Conservation (phyloP, 108 stramenopile genomes). For the Pseudonitzschia delicatissima region DNA sequence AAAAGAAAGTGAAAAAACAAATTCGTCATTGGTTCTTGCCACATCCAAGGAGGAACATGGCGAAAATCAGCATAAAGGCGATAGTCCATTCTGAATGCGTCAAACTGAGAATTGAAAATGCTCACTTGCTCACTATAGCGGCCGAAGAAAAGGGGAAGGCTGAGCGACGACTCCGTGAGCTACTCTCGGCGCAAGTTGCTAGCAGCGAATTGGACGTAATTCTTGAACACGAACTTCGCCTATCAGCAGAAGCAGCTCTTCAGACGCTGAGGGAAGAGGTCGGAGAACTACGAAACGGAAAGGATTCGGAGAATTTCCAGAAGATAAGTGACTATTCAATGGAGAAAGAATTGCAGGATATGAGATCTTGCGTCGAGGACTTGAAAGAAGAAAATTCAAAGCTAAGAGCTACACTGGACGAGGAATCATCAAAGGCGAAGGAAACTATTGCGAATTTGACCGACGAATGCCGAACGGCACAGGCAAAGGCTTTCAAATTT, state of each 20-base stretch:
- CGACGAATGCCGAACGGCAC: conserved; percentile 37
- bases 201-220: conserved; percentile 68
- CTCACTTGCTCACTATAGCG: conserved; percentile 58
- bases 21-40: conserved; percentile 52
- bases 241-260: conserved; percentile 51
- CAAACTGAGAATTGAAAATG: conserved; percentile 70
- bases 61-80: conserved; percentile 24
- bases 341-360: conserved; percentile 19
- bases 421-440: conserved; percentile 17
- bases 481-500: conserved; percentile 27
- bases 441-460: conserved; percentile 25
- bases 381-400: conserved; percentile 29
- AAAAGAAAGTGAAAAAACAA: conserved; percentile 64
- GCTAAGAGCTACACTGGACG: conserved; percentile 36
- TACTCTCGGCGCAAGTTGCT: conserved; percentile 59
- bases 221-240: conserved; percentile 63
- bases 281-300: conserved; percentile 19
- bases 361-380: conserved; percentile 20
- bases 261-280: conserved; percentile 48
- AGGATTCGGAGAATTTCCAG: not conserved
- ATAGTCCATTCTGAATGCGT: conserved; percentile 48
- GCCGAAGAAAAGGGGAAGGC: conserved; percentile 53
- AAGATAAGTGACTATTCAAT: not conserved
- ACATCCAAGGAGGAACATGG: conserved; percentile 20
- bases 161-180: conserved; percentile 69